Percentiles rank a stretch among this genome's conserved stretches.
These are phyloP conservation scores for Xanthoparmelia taractica DNA, from an alignment of 495 filamentous ascomycete species.

Conservation along the genomic window DNA sequence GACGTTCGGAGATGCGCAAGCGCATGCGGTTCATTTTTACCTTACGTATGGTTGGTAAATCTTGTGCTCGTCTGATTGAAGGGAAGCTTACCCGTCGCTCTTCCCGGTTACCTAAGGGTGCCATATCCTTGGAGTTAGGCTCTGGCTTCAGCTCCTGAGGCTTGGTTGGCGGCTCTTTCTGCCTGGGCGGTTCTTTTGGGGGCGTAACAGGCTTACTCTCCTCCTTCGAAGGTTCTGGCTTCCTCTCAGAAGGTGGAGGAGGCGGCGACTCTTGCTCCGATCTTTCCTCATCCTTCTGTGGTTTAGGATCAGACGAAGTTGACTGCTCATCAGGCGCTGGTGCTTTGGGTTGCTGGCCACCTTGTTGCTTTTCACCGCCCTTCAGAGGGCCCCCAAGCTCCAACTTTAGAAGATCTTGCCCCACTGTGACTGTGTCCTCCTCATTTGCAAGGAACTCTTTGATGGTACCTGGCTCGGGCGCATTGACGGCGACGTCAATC, in stretches of 20 bases:
- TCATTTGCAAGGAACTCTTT: constrained; percentile 89
- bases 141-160: constrained; percentile 30
- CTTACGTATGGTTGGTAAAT: constrained; percentile 35
- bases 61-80: background rate
- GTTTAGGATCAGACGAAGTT: constrained; percentile 49
- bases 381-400: constrained; percentile 62
- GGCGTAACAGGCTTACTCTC: constrained; percentile 38
- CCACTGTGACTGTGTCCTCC: constrained; percentile 92
- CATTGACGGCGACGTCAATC: constrained; percentile 96
- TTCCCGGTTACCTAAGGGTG: constrained; percentile 64
- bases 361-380: constrained; percentile 45
- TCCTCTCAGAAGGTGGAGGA: constrained; percentile 35
- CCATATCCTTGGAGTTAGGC: constrained; percentile 30
- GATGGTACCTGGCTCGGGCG: constrained; percentile 81
- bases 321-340: constrained; percentile 49
- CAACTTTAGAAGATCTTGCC: constrained; percentile 79
- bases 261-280: constrained; percentile 36
- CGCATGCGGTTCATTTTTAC: constrained; percentile 99
- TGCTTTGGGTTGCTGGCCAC: constrained; percentile 50
- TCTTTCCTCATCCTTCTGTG: constrained; percentile 44
- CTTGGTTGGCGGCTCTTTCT: constrained; percentile 29
- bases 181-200: constrained; percentile 28
- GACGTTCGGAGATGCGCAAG: constrained; percentile 87
- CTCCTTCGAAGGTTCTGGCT: constrained; percentile 34
- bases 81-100: constrained; percentile 70